A percentile compares a stretch with the other conserved stretches of the same genome.
Conservation (phyloP, 2,329 filamentous ascomycete genomes). For the Plectosphaerella sp. region DNA sequence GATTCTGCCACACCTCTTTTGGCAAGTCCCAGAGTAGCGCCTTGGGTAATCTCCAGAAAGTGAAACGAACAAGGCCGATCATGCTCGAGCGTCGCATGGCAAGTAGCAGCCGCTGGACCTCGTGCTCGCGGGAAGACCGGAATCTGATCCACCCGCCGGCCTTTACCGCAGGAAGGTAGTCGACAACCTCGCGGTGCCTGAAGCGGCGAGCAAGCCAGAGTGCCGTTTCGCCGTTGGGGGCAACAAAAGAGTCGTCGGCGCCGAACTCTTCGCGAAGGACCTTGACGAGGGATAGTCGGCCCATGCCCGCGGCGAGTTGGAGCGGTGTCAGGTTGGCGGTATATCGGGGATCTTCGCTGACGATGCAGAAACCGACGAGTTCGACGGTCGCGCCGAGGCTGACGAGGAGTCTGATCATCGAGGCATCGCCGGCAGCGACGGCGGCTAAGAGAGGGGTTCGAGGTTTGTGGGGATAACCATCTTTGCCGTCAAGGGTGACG, state of each 20-base stretch:
- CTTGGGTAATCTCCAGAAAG: conserved; percentile 23
- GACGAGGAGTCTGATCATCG: conserved; percentile 28
- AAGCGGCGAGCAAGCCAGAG: conserved; percentile 36
- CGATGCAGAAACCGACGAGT: neutral
- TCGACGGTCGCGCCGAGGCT: conserved; percentile 29
- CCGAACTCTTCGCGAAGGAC: conserved; percentile 32
- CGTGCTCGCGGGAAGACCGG: conserved; percentile 22
- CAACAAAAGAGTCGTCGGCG: conserved; percentile 37
- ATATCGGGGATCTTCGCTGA: neutral
- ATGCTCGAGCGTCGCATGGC: conserved; percentile 16
- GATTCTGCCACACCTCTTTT: conserved; percentile 17
- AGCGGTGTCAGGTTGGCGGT: conserved; percentile 32
- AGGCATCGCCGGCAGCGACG: conserved; percentile 20
- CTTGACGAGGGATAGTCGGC: conserved; percentile 34
- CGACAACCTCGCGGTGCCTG: conserved; percentile 37
- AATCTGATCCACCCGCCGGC: conserved; percentile 33
- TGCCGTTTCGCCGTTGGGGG: conserved; percentile 39
- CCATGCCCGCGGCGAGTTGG: conserved; percentile 35
- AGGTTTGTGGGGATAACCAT: conserved; percentile 6
- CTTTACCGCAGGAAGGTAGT: conserved; percentile 32
- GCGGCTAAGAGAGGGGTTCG: conserved; percentile 31
- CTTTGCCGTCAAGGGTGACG: conserved; percentile 14
- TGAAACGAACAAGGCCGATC: conserved; percentile 14
- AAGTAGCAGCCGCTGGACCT: conserved; percentile 18
- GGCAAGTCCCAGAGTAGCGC: conserved; percentile 9